Evolutionary conservation across 2,329 filamentous ascomycete genomes (phyloP).

Genomic region (Nemania serpens): DNA sequence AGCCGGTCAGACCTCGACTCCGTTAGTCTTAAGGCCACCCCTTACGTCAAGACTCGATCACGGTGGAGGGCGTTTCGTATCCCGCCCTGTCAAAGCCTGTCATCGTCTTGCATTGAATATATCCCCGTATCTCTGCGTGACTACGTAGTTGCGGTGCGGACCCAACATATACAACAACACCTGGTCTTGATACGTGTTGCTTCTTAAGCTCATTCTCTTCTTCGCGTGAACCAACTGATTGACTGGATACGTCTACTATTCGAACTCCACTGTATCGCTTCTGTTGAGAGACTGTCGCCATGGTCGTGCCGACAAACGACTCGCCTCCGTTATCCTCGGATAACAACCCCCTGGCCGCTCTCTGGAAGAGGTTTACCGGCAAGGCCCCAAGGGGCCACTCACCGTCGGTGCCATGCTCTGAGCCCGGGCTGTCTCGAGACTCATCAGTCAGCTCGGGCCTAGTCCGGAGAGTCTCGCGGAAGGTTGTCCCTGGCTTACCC

Average conservation of each 20-base stretch:
- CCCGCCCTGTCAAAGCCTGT: conserved; percentile 5
- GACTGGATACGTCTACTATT: conserved; percentile 30
- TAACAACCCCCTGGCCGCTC: conserved; percentile 31
- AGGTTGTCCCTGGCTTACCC: conserved; percentile 78
- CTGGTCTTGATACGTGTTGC: conserved; percentile 29
- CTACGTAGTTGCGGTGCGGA: conserved; percentile 15
- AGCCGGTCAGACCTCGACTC: conserved; percentile 19
- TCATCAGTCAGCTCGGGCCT: conserved; percentile 40
- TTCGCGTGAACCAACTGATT: conserved; percentile 31
- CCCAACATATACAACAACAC: conserved; percentile 28
- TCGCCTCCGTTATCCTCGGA: conserved; percentile 33
- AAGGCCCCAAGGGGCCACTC: conserved; percentile 33
- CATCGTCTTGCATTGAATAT: conserved; percentile 10
- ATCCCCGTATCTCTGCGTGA: conserved; percentile 21
- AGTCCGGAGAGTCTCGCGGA: conserved; percentile 54
- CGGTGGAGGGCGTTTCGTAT: conserved; percentile 22
- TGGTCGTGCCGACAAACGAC: conserved; percentile 38
- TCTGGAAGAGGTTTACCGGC: conserved; percentile 36
- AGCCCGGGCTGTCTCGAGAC: conserved; percentile 33
- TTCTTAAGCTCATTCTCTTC: conserved; percentile 19
- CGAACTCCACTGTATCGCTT: conserved; percentile 29
- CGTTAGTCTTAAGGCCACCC: conserved; percentile 29
- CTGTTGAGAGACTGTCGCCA: conserved; percentile 32
- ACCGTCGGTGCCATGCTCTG: conserved; percentile 31
- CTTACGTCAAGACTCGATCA: conserved; percentile 31